phyloP scores from a whole-genome alignment of 2,329 filamentous ascomycete species.

The Diaporthe eres region DNA sequence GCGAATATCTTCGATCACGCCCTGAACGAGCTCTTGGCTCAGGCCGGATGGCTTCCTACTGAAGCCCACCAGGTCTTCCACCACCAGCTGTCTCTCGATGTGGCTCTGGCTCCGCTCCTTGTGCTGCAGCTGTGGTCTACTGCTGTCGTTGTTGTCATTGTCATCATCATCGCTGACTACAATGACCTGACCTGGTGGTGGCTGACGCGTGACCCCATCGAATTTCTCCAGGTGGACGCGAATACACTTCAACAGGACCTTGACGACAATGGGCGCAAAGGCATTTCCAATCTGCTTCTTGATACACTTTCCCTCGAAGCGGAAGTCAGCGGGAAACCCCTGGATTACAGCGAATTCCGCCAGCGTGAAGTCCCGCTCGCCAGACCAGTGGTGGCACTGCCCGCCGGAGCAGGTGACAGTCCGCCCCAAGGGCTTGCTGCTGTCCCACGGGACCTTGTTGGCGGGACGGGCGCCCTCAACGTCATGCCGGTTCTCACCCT shows the following conservation, averaged over 20 bases:
- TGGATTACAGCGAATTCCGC: slow-evolving; percentile 79
- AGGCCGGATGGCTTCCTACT: neutral
- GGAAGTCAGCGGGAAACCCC: slow-evolving; percentile 75
- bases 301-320: slow-evolving; percentile 64
- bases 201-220: slow-evolving; percentile 53
- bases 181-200: slow-evolving; percentile 14
- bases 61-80: neutral
- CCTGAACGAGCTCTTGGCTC: neutral
- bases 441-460: slow-evolving; percentile 58
- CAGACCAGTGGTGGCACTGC: slow-evolving; percentile 75
- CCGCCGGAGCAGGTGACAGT: slow-evolving; percentile 77
- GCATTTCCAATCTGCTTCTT: slow-evolving; percentile 84
- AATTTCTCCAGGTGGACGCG: slow-evolving; percentile 59
- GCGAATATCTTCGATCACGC: neutral
- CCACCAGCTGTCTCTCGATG: no score
- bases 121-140: neutral
- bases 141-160: neutral
- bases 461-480: slow-evolving; percentile 45
- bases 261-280: slow-evolving; percentile 74
- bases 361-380: slow-evolving; percentile 73
- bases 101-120: neutral
- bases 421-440: slow-evolving; percentile 61
- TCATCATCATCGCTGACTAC: slow-evolving; percentile 32
- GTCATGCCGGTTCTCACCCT: slow-evolving; percentile 55
- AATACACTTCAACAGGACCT: slow-evolving; percentile 64